A percentile compares a stretch with the other conserved stretches of the same genome.
phyloP scores from a whole-genome alignment of 495 filamentous ascomycete genomes.

The Penicillium coprophilum region DNA sequence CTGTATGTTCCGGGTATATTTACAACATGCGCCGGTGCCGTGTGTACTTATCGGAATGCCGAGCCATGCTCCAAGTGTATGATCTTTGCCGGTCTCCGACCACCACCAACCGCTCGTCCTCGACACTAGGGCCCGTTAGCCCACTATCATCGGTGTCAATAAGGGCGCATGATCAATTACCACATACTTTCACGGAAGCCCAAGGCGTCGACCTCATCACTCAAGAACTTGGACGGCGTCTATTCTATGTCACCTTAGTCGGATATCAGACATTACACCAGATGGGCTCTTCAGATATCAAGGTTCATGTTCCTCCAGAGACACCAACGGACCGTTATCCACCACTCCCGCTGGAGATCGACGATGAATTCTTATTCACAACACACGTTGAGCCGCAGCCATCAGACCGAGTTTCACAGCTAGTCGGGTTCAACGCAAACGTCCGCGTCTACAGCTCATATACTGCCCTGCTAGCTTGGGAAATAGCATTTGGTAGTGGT shows the following conservation, averaged over 20 bases:
- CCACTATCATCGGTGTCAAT: constrained; percentile 32
- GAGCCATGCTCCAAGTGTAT: constrained; percentile 68
- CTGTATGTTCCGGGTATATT: constrained; percentile 66
- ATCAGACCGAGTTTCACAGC: constrained; percentile 55
- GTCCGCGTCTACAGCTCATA: constrained; percentile 71
- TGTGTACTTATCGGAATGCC: constrained; percentile 70
- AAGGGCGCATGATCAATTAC: constrained; percentile 21
- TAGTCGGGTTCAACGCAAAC: constrained; percentile 77
- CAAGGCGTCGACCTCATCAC: constrained; percentile 61
- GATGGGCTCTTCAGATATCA: constrained; percentile 62
- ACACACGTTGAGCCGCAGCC: constrained; percentile 65
- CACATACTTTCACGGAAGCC: constrained; percentile 23
- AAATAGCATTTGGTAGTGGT: constrained; percentile 70
- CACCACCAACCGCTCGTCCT: constrained; percentile 27
- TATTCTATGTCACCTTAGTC: constrained; percentile 77
- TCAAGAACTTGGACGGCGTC: constrained; percentile 72
- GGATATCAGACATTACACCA: constrained; percentile 64
- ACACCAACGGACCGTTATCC: constrained; percentile 75
- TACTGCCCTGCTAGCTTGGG: constrained; percentile 64
- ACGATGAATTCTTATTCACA: constrained; percentile 72
- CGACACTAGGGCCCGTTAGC: constrained; percentile 22
- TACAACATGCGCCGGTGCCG: constrained; percentile 65
- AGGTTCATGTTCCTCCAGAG: constrained; percentile 65
- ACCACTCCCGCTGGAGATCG: constrained; percentile 73
- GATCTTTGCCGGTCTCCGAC: constrained; percentile 56